A percentile compares a stretch with the other conserved stretches of the same genome.
Evolutionary conservation across 495 filamentous ascomycete species (phyloP).

Genomic region (Talaromyces stipitatus): DNA sequence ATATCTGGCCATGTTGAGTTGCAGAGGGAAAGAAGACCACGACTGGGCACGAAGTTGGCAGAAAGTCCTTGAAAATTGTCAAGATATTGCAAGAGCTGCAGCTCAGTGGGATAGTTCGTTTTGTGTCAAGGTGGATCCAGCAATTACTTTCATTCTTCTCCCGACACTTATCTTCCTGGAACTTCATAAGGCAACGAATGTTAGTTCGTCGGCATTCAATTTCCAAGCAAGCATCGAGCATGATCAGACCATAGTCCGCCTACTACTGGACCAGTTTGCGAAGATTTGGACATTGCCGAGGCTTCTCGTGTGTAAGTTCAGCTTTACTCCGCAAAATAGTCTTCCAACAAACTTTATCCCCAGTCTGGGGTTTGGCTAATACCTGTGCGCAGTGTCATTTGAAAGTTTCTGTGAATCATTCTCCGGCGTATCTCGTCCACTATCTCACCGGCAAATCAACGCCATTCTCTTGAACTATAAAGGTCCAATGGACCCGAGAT

Average conservation of each 20-base stretch:
- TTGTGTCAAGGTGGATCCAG: slow-evolving; percentile 14
- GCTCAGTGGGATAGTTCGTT: slow-evolving; percentile 14
- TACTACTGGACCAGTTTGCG: slow-evolving; percentile 12
- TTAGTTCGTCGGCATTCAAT: neutral
- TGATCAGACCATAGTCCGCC: slow-evolving; percentile 8
- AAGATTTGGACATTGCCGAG: slow-evolving; percentile 11
- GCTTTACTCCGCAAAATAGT: too few species aligned
- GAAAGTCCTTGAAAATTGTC: slow-evolving; percentile 10
- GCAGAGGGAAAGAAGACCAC: slow-evolving; percentile 3
- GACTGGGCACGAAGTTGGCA: slow-evolving; percentile 13
- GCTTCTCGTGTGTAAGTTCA: slow-evolving; percentile 13
- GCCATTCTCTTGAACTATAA: neutral
- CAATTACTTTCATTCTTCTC: slow-evolving; percentile 13
- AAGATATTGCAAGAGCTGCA: slow-evolving; percentile 11
- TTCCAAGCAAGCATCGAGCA: slow-evolving; percentile 9
- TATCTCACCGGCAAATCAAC: neutral
- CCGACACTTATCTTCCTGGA: slow-evolving; percentile 12
- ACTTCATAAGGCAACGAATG: slow-evolving; percentile 11
- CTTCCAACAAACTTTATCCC: neutral
- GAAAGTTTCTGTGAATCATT: neutral
- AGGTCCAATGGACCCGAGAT: neutral
- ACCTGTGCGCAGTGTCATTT: neutral
- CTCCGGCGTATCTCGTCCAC: neutral
- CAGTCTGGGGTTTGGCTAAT: neutral
- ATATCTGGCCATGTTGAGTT: neutral